These are phyloP conservation scores for Leptodontidium sp. DNA, from an alignment of 2,329 filamentous ascomycete genomes.

Conservation along the genomic window DNA sequence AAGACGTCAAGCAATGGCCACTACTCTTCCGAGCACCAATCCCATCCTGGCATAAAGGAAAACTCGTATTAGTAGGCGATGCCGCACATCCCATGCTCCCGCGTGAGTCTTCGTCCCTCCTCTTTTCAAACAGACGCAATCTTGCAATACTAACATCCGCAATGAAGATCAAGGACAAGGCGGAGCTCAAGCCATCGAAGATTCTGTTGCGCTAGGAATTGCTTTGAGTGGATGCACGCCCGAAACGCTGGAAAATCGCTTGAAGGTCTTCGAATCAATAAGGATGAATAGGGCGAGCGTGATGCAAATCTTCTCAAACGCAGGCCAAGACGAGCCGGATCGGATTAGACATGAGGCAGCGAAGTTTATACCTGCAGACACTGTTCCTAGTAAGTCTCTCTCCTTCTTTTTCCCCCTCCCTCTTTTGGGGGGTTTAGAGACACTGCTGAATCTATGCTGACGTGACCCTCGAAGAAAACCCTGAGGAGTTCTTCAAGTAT, in stretches of 20 bases:
- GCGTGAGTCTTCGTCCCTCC: slow-evolving; percentile 47
- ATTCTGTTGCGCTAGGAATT: slow-evolving; percentile 65
- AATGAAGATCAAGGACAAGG: slow-evolving; percentile 64
- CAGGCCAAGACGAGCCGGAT: slow-evolving; percentile 46
- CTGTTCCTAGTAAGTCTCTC: slow-evolving; percentile 45
- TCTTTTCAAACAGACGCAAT: not conserved
- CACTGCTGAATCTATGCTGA: not conserved
- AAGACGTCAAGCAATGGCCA: slow-evolving; percentile 45
- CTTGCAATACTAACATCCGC: not conserved
- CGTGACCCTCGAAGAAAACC: slow-evolving; percentile 33
- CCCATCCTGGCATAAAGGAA: slow-evolving; percentile 58
- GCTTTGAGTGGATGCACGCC: slow-evolving; percentile 55
- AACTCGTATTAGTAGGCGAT: slow-evolving; percentile 68
- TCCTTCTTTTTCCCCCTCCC: not conserved
- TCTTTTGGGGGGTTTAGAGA: too few relatives aligned
- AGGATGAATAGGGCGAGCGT: slow-evolving; percentile 63
- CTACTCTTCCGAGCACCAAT: slow-evolving; percentile 60
- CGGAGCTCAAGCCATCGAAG: slow-evolving; percentile 71
- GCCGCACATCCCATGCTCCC: slow-evolving; percentile 74
- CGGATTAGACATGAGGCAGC: slow-evolving; percentile 44
- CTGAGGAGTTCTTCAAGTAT: slow-evolving; percentile 41
- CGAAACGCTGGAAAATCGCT: slow-evolving; percentile 59
- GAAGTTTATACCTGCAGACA: slow-evolving; percentile 41
- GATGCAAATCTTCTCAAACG: slow-evolving; percentile 59
- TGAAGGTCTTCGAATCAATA: slow-evolving; percentile 65